Conservation (phyloP, 768 basidiomycete genomes). For the Russula emetica region DNA sequence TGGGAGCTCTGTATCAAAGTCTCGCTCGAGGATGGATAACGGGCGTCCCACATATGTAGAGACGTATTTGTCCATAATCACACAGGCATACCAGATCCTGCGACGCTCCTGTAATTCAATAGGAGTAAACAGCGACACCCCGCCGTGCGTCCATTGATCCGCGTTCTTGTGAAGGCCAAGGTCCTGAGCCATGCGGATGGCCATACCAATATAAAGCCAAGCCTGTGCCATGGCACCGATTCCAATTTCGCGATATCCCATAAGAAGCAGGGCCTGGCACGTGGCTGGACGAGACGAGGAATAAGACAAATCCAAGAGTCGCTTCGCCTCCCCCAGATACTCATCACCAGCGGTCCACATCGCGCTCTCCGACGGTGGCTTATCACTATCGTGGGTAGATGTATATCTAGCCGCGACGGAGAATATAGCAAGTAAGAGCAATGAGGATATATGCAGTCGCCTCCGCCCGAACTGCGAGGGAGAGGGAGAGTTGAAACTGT, state of each 20-base stretch:
- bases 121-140: conserved; percentile 49
- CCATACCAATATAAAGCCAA: conserved; percentile 85
- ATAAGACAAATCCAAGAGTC: conserved; percentile 60
- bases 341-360: conserved; percentile 83
- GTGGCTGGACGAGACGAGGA: conserved; percentile 70
- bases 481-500: conserved; percentile 28
- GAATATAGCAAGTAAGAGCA: conserved; percentile 81
- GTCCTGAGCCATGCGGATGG: conserved; percentile 89
- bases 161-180: conserved; percentile 78
- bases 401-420: conserved; percentile 75
- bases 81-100: conserved; percentile 75
- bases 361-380: conserved; percentile 43
- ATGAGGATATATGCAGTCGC: conserved; percentile 49
- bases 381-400: conserved; percentile 30
- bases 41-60: conserved; percentile 78
- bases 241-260: conserved; percentile 82
- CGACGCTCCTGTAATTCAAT: conserved; percentile 66
- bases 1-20: conserved; percentile 71
- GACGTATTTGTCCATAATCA: conserved; percentile 75
- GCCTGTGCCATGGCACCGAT: conserved; percentile 86
- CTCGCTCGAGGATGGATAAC: conserved; percentile 65
- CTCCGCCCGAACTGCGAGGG: conserved; percentile 41
- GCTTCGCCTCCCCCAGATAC: conserved; percentile 64
- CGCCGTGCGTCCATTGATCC: conserved; percentile 68
- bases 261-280: conserved; percentile 72